These are phyloP conservation scores for Neonectria coccinea DNA, from an alignment of 2,329 filamentous ascomycete species.

Conservation along the genomic window DNA sequence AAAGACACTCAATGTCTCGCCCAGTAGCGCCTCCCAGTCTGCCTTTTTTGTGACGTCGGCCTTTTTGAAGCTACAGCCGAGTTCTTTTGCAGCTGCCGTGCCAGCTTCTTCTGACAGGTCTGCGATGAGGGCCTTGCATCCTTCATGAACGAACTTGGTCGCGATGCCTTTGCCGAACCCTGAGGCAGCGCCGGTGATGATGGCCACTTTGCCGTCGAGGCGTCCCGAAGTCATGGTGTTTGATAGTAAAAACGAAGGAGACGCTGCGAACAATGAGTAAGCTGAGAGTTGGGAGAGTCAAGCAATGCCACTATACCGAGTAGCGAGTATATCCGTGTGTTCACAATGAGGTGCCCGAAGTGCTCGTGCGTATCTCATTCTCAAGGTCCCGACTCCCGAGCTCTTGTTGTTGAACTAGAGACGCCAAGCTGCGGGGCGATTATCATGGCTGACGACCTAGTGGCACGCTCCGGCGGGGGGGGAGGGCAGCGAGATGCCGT, in stretches of 20 bases:
- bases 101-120: slow-evolving; percentile 69
- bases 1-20: slow-evolving; percentile 57
- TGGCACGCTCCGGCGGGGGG: slow-evolving; percentile 32
- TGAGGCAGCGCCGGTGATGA: slow-evolving; percentile 66
- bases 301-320: too few species aligned
- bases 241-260: neutral
- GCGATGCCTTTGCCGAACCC: slow-evolving; percentile 74
- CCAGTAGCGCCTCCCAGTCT: slow-evolving; percentile 65
- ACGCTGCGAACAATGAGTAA: neutral
- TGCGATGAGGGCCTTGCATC: slow-evolving; percentile 70
- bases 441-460: slow-evolving; percentile 2
- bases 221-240: slow-evolving; percentile 45
- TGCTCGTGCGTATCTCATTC: neutral
- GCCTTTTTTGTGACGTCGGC: slow-evolving; percentile 64
- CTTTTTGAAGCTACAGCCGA: slow-evolving; percentile 57
- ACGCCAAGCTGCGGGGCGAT: slow-evolving; percentile 3
- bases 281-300: neutral
- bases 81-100: slow-evolving; percentile 57
- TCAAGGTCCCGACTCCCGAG: neutral
- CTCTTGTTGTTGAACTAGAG: neutral
- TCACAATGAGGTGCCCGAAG: neutral
- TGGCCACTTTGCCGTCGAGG: slow-evolving; percentile 56
- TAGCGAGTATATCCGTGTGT: neutral
- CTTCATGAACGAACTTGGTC: slow-evolving; percentile 68
- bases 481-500: slow-evolving; percentile 1